Base-by-base conservation (phyloP, 2,329 filamentous ascomycete species). In the Penicillium janthinellum region DNA sequence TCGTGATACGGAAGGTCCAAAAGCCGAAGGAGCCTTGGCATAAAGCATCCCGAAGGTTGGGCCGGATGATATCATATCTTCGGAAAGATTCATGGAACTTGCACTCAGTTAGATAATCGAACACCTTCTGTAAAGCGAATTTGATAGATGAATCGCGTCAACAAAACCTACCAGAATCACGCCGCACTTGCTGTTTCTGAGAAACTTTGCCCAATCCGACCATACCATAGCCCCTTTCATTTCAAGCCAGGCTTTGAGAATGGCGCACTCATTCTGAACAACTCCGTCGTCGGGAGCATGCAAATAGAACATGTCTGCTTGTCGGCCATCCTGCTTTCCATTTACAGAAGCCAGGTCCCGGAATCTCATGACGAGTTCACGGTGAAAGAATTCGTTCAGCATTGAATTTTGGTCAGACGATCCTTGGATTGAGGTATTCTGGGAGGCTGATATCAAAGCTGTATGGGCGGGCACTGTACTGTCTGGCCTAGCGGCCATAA, bases 41-140 rank as follows among this genome's bases (percentile, higher is more conserved):
- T 6, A 76, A 56, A 5, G 64, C 59, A 3, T 64, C 57, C 5
- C 75, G 63, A 28, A 64, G 66, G 3, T 66, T 15, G 11, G 64
- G 65, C 6, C 48, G 70, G 15, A 79, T 59, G 4, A 58, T 58
- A 28, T 75, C 62, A 47, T 73, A 76, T 12, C 65, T 55, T 2
- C 64, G 51, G 53, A 75, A 78, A 12, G 66, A 71, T 49, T 76
- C 71, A 57, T 80, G 76, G 45, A 78, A 75, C 77, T 74, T 20
- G 22, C 8, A 8, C 12, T 12, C 5, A 11, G 49, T 52, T 38
- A 52, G 49, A 34, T 28, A 14, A 14, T 25, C 12, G n/a, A 4
- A 22, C 7, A 15, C 14, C 7, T 6, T 10, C 31, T 6, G 31
- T 8, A 31, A 31, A 22, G 17, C 1, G n/a, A 37, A 38, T n/a